These are phyloP conservation scores for Aspergillus kassunensis DNA, from an alignment of 495 filamentous ascomycete genomes.

Conservation along the genomic window DNA sequence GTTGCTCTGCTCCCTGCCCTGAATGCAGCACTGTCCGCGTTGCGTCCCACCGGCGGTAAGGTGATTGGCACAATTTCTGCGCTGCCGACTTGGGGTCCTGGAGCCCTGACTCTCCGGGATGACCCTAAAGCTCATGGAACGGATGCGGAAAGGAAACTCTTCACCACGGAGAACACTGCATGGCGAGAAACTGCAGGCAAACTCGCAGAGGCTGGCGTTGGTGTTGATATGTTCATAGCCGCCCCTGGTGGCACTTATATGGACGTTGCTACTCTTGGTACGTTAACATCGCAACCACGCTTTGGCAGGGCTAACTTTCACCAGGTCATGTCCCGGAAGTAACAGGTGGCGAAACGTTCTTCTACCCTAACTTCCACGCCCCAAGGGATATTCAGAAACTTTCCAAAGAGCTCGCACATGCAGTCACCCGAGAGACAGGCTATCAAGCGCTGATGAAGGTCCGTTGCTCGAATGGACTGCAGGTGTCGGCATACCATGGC, in stretches of 20 bases:
- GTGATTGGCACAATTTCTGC: conserved; percentile 81
- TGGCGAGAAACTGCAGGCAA: conserved; percentile 82
- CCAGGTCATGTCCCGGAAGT: conserved; percentile 43
- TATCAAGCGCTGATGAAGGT: conserved; percentile 99
- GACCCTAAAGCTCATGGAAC: conserved; percentile 81
- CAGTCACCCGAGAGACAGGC: conserved; percentile 86
- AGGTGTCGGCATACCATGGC: conserved; percentile 89
- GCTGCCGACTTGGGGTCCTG: conserved; percentile 87
- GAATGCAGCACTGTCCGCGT: conserved; percentile 72
- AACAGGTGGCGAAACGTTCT: conserved; percentile 89
- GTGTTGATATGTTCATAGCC: conserved; percentile 90
- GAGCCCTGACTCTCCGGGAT: conserved; percentile 76
- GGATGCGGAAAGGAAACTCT: conserved; percentile 88
- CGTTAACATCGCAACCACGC: conserved; percentile 21
- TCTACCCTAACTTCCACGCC: conserved; percentile 92
- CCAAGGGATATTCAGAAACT: conserved; percentile 81
- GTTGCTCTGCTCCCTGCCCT: conserved; percentile 80
- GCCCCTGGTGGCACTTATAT: conserved; percentile 85
- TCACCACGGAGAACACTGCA: conserved; percentile 80
- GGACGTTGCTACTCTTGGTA: conserved; percentile 92
- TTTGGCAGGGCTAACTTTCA: neutral
- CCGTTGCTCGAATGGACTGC: conserved; percentile 91
- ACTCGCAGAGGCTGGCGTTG: conserved; percentile 83
- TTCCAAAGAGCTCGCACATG: conserved; percentile 80
- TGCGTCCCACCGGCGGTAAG: conserved; percentile 86